Base-by-base conservation (phyloP, 441 rosid species). In the Theobroma grandiflorum region DNA sequence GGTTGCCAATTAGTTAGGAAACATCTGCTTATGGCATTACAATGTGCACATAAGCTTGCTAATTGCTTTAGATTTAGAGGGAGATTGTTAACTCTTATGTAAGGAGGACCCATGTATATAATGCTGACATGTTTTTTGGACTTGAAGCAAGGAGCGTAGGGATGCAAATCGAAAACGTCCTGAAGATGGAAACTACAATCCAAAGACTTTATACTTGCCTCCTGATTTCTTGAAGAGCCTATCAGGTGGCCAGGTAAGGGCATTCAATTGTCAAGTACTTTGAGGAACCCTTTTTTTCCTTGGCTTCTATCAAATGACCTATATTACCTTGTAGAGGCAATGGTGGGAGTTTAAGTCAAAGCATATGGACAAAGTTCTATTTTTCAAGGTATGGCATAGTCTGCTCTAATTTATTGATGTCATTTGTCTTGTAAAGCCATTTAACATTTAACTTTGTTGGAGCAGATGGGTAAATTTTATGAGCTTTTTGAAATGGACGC, bases 401-500 rank as follows among this genome's bases (percentile, higher is more conserved):
- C 40, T 82, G 42, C 43, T 78, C 67, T 42, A 38, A 69, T 62
- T 31, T 77, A n/a, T 40, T 61, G 42, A 20, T 77, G 55, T 63
- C 16, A 63, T 79, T 14, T 20, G 26, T 84, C 72, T 71, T 10
- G 33, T 70, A 35, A 47, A 76, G 38, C 65, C 66, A 65, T 79
- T 49, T 70, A 75, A 45, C 57, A 75, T 67, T 65, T 55, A 59
- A 62, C 73, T 75, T 74, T 80, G 68, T 47, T 80, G 66, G 73
- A 79, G 78, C 90, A 95, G 99, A 97, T 97, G 99, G 99, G 99
- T 55, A 97, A 97, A 77, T 97, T 97, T 83, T 97, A 95, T 81
- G 99, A 97, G 80, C 98, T 97, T 84, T 97, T 94, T 87, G 99
- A 97, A 89, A 95, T 97, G 99, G 99, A 97, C 86, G 99, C 99